phyloP scores from a whole-genome alignment of 352 stramenopile genomes.

The Globisporangium lucens region DNA sequence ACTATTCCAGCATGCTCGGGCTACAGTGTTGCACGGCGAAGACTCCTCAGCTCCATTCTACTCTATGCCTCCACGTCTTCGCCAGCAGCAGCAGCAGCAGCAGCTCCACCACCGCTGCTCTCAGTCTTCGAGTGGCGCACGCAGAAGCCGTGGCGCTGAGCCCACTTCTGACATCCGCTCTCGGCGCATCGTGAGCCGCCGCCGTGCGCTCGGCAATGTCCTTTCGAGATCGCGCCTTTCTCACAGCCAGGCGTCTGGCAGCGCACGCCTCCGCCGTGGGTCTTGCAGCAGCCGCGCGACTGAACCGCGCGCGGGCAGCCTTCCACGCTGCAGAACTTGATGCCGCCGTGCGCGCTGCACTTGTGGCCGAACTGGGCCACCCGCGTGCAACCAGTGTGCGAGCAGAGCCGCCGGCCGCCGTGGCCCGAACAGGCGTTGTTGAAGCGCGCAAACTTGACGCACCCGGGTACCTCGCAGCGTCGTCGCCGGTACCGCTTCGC shows the following conservation, averaged over 20 bases:
- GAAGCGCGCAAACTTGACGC: constrained; percentile 76
- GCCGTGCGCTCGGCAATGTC: constrained; percentile 79
- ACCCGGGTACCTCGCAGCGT: constrained; percentile 60
- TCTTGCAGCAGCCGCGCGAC: constrained; percentile 84
- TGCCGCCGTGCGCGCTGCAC: constrained; percentile 72
- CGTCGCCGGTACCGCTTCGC: constrained; percentile 62
- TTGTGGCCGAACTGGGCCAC: constrained; percentile 81
- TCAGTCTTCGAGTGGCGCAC: constrained; percentile 66
- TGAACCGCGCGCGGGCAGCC: constrained; percentile 73
- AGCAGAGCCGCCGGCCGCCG: constrained; percentile 67
- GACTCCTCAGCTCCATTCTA: background rate
- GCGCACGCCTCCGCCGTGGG: constrained; percentile 80
- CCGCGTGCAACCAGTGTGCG: constrained; percentile 57
- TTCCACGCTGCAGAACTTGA: constrained; percentile 73
- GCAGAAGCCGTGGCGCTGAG: constrained; percentile 69
- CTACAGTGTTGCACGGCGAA: background rate
- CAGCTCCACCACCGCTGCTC: constrained; percentile 8
- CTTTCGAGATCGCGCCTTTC: constrained; percentile 85
- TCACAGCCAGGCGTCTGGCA: constrained; percentile 74
- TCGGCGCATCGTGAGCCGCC: constrained; percentile 76
- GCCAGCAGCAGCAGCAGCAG: background rate
- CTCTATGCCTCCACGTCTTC: background rate
- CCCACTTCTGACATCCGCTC: constrained; percentile 66
- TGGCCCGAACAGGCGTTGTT: constrained; percentile 76
- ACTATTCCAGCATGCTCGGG: background rate